Base-by-base conservation (phyloP, 2,329 filamentous ascomycete genomes). In the Diaporthe citriasiana region DNA sequence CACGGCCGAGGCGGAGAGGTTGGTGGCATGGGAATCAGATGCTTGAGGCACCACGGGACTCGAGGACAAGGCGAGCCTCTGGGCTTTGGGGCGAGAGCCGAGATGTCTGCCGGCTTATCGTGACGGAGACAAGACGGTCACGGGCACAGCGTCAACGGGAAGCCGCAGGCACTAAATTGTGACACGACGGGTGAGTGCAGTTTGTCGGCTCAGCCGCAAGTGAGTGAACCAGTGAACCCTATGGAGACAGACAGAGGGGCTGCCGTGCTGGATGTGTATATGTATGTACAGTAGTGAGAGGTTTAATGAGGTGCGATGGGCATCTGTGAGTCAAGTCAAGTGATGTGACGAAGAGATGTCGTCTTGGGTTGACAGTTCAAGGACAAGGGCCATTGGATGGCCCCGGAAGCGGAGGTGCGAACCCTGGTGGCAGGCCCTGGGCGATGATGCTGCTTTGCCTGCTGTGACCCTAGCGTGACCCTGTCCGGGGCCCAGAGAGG, bases 391-490 rank as follows among this genome's bases (percentile, higher is more conserved):
- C 15, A 35, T 53, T 68, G 70, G 68, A 40, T 63, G 45, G 56
- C 56, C 38, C 70, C 35, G 56, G 70, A 71, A 71, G 70, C 70
- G 70, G 70, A 71, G 70, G 42, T 22, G 45, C 45, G 53, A 70
- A 57, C 68, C 68, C 33, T 51, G 47, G n/a, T 35, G 66, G 50
- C 35, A 30, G 25, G 25, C 25, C 40, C 33, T 10, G 59, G 40
- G 55, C 40, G 53, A 70, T 70, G 68, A 70, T 70, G 68, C 33
- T 57, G 68, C 17, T 57, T 40, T 33, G 2, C 30, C 53, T 56
- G 30, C 53, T 35, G 30, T 35, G 53, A 22, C 53, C 53, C 30
- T 56, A 56, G 53, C 53, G 53, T 56, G 53, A n/a, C 45, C 45
- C 45, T 8, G n/a, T 22, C 45, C 22, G 13, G 56, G 33, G n/a